Evolutionary conservation across 106 monocot genomes (phyloP).

Genomic region (Gastrodia elata): DNA sequence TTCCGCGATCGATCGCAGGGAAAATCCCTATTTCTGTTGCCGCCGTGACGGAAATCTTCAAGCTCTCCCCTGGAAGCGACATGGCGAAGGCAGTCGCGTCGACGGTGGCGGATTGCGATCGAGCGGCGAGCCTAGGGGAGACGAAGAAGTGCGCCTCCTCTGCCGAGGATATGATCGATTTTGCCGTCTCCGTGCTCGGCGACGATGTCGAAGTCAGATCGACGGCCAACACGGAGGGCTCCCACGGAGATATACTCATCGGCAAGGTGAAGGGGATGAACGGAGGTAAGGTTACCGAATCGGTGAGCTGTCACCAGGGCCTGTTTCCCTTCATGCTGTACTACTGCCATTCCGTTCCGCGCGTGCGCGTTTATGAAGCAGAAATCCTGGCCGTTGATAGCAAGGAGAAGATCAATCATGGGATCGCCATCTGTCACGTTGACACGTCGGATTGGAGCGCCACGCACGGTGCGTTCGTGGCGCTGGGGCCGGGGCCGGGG

Average conservation of each 20-base stretch:
- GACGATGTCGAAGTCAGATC: slow-evolving; percentile 46
- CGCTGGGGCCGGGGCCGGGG: slow-evolving; percentile 59
- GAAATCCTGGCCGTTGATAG: slow-evolving; percentile 45
- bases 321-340: slow-evolving; percentile 82
- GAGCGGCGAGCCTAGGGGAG: slow-evolving; percentile 78
- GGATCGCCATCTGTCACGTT: slow-evolving; percentile 86
- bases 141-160: slow-evolving; percentile 81
- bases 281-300: slow-evolving; percentile 53
- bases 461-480: slow-evolving; percentile 76
- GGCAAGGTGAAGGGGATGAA: slow-evolving; percentile 54
- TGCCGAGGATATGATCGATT: slow-evolving; percentile 82
- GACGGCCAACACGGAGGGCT: slow-evolving; percentile 41
- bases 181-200: slow-evolving; percentile 57
- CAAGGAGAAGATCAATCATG: slow-evolving; percentile 56
- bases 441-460: slow-evolving; percentile 91
- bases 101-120: slow-evolving; percentile 63
- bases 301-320: slow-evolving; percentile 96
- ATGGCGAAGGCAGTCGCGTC: slow-evolving; percentile 49
- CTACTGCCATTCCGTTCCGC: slow-evolving; percentile 90
- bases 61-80: slow-evolving; percentile 27
- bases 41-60: slow-evolving; percentile 33
- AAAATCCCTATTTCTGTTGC: slow-evolving; percentile 45
- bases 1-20: slow-evolving; percentile 52
- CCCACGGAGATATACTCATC: slow-evolving; percentile 24
- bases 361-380: slow-evolving; percentile 73